These are phyloP conservation scores for Barbarea vulgaris DNA, from an alignment of 345 rosid species.

Conservation along the genomic window DNA sequence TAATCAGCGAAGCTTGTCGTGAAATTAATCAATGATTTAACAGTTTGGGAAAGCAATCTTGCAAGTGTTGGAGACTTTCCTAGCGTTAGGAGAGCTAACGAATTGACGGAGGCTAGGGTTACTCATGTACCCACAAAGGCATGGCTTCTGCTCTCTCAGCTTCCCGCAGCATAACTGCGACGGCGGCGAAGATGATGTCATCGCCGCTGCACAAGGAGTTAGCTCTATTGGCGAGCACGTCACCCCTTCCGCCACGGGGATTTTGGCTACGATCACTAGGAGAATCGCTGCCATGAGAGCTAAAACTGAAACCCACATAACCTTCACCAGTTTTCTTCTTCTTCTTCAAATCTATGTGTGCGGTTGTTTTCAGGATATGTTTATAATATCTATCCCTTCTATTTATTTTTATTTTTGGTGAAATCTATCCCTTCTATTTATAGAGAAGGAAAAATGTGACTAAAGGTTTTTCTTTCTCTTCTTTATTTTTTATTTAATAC, in stretches of 20 bases:
- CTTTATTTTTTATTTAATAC: not conserved
- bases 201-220: constrained; percentile 51
- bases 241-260: constrained; percentile 47
- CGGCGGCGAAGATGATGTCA: constrained; percentile 45
- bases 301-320: not conserved
- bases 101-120: constrained; percentile 50
- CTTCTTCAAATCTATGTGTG: not conserved
- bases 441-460: not conserved
- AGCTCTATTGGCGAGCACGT: constrained; percentile 55
- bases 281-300: constrained; percentile 13
- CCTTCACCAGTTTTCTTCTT: constrained; percentile 34
- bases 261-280: constrained; percentile 10
- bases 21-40: no score
- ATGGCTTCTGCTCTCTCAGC: constrained; percentile 66
- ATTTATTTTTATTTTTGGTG: no score
- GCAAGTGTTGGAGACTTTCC: constrained; percentile 44
- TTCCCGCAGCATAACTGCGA: constrained; percentile 54
- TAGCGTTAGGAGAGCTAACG: constrained; percentile 56
- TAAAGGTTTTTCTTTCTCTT: not conserved
- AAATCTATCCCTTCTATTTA: constrained; percentile 25
- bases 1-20: constrained; percentile 15
- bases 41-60: constrained; percentile 51
- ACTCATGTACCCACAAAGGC: constrained; percentile 64
- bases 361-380: not conserved
- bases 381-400: not conserved